phyloP scores from a whole-genome alignment of 225 moss, liverwort and hornwort species.

The Asterella californica region DNA sequence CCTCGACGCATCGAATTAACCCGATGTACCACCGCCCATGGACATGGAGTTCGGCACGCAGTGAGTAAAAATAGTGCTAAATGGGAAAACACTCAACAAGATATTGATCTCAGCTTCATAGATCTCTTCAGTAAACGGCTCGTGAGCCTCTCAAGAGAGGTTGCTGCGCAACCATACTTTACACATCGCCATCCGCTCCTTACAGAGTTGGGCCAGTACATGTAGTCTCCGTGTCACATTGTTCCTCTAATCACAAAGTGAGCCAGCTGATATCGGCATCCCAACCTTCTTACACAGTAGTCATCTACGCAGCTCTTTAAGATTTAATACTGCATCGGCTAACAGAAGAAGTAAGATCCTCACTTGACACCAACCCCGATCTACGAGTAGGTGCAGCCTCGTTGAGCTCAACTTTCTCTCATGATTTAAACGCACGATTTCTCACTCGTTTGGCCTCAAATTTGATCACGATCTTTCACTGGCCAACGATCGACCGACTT shows the following conservation, averaged over 20 bases:
- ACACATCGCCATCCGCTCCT: neutral
- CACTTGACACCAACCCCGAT: neutral
- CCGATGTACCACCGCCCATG: no score
- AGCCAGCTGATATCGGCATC: neutral
- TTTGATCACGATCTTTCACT: neutral
- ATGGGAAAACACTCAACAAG: no score
- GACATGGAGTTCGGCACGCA: no score
- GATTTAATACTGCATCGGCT: neutral
- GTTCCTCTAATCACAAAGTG: neutral
- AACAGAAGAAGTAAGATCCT: neutral
- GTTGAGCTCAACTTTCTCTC: neutral
- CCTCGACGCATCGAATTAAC: no score
- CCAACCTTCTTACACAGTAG: neutral
- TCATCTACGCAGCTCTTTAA: neutral
- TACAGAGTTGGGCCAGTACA: no score
- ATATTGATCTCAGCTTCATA: no score
- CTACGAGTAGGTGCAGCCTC: neutral
- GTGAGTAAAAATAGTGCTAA: no score
- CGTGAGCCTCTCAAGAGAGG: neutral
- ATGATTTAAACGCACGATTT: neutral
- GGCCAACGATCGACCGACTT: neutral
- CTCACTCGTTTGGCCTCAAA: neutral
- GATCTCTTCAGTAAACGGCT: neutral
- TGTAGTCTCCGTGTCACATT: slow-evolving; percentile 1
- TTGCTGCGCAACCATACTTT: slow-evolving; percentile 5